phyloP scores from a whole-genome alignment of 208 protist genomes.

The Trypanosoma melophagium region DNA sequence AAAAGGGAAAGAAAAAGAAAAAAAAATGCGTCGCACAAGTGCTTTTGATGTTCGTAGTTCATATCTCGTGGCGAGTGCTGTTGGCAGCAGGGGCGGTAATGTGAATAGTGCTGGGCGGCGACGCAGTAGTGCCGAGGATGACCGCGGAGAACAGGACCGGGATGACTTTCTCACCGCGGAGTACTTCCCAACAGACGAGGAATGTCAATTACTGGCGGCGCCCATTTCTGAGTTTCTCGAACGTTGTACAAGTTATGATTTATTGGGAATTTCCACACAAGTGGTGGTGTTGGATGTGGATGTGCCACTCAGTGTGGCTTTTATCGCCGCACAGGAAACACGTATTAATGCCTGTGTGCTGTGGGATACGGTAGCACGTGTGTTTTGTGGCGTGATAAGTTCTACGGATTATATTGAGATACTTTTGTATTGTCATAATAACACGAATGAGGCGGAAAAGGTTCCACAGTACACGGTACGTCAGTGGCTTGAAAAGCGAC shows the following conservation, averaged over 20 bases:
- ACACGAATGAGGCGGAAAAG: constrained; percentile 55
- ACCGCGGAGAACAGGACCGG: constrained; percentile 12
- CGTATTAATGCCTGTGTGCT: constrained; percentile 77
- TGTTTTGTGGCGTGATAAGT: constrained; percentile 75
- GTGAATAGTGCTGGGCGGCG: background rate
- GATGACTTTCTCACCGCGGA: constrained; percentile 38
- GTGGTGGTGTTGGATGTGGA: constrained; percentile 84
- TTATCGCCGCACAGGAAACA: constrained; percentile 88
- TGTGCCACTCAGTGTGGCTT: constrained; percentile 67
- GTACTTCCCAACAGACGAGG: constrained; percentile 60
- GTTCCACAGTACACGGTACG: constrained; percentile 71
- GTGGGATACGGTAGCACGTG: constrained; percentile 57
- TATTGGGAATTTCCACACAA: constrained; percentile 83
- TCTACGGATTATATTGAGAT: constrained; percentile 88
- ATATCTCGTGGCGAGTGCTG: constrained; percentile 13
- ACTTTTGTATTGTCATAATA: constrained; percentile 71
- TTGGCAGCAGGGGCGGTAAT: background rate
- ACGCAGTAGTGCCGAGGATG: background rate
- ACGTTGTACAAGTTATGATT: constrained; percentile 82
- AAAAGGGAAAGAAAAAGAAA: too few relatives aligned
- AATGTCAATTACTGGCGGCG: constrained; percentile 52
- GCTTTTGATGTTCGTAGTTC: constrained; percentile 25
- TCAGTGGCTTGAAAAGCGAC: constrained; percentile 45
- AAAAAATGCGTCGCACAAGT: constrained; percentile 14
- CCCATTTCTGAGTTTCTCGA: constrained; percentile 69